Percentiles rank a stretch among this genome's conserved stretches.
Evolutionary conservation across 176 grass and related monocot species (phyloP).

Genomic region (Carex scoparia): DNA sequence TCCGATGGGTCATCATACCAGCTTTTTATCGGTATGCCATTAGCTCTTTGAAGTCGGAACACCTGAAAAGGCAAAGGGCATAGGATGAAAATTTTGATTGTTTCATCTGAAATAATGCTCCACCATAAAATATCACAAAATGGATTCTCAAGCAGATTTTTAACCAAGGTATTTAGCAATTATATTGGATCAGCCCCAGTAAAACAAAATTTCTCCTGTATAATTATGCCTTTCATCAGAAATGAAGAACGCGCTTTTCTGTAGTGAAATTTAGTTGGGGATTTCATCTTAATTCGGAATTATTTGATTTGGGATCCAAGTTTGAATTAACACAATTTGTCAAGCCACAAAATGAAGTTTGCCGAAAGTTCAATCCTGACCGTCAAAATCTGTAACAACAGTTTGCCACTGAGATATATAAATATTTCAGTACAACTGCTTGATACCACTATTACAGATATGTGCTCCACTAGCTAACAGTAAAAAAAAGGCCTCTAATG

Average conservation of each 20-base stretch:
- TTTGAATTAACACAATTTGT: not conserved
- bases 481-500: no score
- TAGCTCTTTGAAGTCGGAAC: constrained; percentile 76
- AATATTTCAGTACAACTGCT: not conserved
- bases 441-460: no score
- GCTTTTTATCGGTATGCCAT: constrained; percentile 91
- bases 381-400: not conserved
- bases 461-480: no score
- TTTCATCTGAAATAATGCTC: not conserved
- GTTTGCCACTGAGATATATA: not conserved
- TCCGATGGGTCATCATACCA: constrained; percentile 81
- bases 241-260: no score
- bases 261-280: not conserved
- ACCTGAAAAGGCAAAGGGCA: constrained; percentile 43
- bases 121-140: not conserved
- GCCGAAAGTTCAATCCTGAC: not conserved
- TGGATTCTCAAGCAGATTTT: not conserved
- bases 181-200: not conserved
- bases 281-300: not conserved
- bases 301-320: not conserved
- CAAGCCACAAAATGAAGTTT: not conserved
- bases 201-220: not conserved
- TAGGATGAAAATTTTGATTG: not conserved
- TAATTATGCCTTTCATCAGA: no score
- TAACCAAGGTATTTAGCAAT: not conserved